phyloP scores from a whole-genome alignment of 192 early-diverging fungal species.

The Backusella parvicylindrica region DNA sequence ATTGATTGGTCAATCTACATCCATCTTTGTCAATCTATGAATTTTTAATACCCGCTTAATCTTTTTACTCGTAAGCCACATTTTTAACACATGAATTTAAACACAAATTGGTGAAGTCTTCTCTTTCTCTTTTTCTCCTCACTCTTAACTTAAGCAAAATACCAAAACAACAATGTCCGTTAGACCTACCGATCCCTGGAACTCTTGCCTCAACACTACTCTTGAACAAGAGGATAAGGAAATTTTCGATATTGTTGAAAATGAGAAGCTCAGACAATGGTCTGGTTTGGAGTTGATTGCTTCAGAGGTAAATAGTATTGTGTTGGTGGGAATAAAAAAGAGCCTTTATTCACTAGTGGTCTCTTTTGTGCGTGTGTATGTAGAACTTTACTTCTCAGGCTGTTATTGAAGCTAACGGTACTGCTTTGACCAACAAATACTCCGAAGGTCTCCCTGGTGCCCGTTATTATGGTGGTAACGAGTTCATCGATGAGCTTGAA shows the following conservation, averaged over 20 bases:
- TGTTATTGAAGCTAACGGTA: conserved; percentile 99
- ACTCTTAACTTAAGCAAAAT: not conserved
- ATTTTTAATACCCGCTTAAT: conserved; percentile 2
- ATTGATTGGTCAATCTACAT: conserved; percentile 9
- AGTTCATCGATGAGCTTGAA: conserved; percentile 95
- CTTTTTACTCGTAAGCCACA: conserved; percentile 1
- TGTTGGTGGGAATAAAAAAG: not conserved
- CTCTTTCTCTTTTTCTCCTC: not conserved
- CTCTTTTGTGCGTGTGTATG: not conserved
- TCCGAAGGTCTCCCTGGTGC: conserved; percentile 99
- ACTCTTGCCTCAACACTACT: conserved; percentile 81
- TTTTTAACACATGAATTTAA: conserved; percentile 4
- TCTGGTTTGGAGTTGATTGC: conserved; percentile 98
- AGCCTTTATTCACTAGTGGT: not conserved
- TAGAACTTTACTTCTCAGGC: conserved; percentile 99
- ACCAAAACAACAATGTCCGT: conserved; percentile 26
- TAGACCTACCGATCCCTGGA: conserved; percentile 50
- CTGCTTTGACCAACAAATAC: conserved; percentile 99
- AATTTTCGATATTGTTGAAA: conserved; percentile 90
- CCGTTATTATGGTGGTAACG: conserved; percentile 99
- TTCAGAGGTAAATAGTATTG: conserved; percentile 70
- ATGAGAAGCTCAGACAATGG: conserved; percentile 98
- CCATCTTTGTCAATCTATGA: conserved; percentile 12
- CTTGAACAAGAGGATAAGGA: conserved; percentile 92
- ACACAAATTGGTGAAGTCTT: not conserved